Evolutionary conservation across 768 basidiomycete genomes (phyloP).

Genomic region (Suillus subluteus): DNA sequence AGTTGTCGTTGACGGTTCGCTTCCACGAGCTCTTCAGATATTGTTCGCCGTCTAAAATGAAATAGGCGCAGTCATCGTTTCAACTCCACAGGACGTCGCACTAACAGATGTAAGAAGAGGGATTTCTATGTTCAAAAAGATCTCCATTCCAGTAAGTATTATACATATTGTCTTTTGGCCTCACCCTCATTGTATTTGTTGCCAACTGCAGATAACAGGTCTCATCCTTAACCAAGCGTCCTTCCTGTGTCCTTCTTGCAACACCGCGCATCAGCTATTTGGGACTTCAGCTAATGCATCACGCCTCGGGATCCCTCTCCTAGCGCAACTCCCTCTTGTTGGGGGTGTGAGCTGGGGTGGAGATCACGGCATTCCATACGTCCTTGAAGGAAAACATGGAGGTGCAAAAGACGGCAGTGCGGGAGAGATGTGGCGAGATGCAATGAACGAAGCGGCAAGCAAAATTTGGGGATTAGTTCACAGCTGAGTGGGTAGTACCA

Average conservation of each 20-base stretch:
- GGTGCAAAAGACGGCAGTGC: slow-evolving; percentile 26
- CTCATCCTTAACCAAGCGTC: slow-evolving; percentile 87
- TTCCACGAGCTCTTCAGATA: background rate
- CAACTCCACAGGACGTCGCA: slow-evolving; percentile 94
- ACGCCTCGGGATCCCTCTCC: slow-evolving; percentile 60
- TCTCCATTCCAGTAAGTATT: slow-evolving; percentile 76
- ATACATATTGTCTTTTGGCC: slow-evolving; percentile 8
- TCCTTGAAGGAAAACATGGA: slow-evolving; percentile 27
- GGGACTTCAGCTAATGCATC: slow-evolving; percentile 67
- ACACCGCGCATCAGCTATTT: slow-evolving; percentile 63
- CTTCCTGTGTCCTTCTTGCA: slow-evolving; percentile 78
- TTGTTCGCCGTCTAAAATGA: background rate
- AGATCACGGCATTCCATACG: slow-evolving; percentile 68
- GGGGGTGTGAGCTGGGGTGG: slow-evolving; percentile 72
- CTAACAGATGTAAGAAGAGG: slow-evolving; percentile 91
- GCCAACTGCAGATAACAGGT: slow-evolving; percentile 69
- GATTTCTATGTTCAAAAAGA: slow-evolving; percentile 89
- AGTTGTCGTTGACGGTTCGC: slow-evolving; percentile 78
- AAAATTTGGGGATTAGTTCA: slow-evolving; percentile 31
- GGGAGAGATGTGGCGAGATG: slow-evolving; percentile 35
- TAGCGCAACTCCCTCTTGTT: slow-evolving; percentile 84
- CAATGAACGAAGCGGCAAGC: slow-evolving; percentile 34
- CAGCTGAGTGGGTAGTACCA: background rate
- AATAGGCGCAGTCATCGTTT: slow-evolving; percentile 88
- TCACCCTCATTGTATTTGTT: background rate